phyloP scores from a whole-genome alignment of 768 basidiomycete genomes.

The Mycena venus region DNA sequence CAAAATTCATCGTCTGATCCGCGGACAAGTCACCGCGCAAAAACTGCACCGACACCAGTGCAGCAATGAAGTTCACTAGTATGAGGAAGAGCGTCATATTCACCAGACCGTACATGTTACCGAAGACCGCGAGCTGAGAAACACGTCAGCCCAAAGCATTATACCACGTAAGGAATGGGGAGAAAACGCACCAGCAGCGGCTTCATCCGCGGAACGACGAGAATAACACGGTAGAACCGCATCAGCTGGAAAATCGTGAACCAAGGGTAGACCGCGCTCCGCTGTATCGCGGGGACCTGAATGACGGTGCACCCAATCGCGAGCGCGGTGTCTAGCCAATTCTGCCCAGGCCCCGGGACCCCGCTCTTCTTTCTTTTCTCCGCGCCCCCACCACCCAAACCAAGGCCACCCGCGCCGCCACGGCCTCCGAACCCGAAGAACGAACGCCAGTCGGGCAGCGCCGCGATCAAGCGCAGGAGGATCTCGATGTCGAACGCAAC shows the following conservation, averaged over 20 bases:
- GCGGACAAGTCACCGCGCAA: constrained; percentile 83
- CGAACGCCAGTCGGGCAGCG: constrained; percentile 85
- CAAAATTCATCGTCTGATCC: constrained; percentile 75
- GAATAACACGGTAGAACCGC: constrained; percentile 92
- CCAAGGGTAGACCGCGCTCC: constrained; percentile 84
- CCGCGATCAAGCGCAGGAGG: constrained; percentile 74
- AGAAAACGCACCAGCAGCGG: constrained; percentile 77
- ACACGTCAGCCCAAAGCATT: background rate
- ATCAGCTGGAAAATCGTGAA: constrained; percentile 88
- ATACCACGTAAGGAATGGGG: background rate
- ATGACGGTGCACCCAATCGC: constrained; percentile 84
- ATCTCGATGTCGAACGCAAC: constrained; percentile 93
- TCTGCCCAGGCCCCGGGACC: constrained; percentile 47
- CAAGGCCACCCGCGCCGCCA: background rate
- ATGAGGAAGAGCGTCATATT: constrained; percentile 96
- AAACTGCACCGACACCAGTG: constrained; percentile 86
- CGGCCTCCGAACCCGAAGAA: constrained; percentile 69
- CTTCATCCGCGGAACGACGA: constrained; percentile 92
- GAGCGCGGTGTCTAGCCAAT: constrained; percentile 82
- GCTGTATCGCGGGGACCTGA: constrained; percentile 83
- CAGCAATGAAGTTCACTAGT: constrained; percentile 87
- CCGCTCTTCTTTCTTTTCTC: background rate
- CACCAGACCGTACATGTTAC: constrained; percentile 89
- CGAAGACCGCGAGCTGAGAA: constrained; percentile 85
- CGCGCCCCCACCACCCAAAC: background rate